phyloP scores from a whole-genome alignment of 2,329 filamentous ascomycete genomes.

The Trichoderma polysporum region DNA sequence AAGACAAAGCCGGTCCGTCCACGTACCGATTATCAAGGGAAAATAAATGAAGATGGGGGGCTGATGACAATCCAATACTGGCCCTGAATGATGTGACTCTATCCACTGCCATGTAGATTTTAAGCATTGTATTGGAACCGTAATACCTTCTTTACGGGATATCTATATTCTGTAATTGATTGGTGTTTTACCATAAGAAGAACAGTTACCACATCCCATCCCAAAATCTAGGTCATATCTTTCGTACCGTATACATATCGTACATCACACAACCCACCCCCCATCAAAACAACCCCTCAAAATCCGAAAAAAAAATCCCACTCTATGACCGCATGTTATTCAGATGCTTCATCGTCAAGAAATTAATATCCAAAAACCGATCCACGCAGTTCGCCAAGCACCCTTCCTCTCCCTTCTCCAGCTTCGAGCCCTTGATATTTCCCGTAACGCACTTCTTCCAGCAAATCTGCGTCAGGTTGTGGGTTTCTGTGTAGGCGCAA shows the following conservation, averaged over 20 bases:
- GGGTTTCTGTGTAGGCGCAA: slow-evolving; percentile 46
- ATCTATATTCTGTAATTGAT: background rate
- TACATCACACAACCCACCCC: background rate
- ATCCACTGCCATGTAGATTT: background rate
- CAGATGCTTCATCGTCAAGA: slow-evolving; percentile 81
- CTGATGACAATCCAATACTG: background rate
- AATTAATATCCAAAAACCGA: slow-evolving; percentile 85
- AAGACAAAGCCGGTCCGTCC: slow-evolving; percentile 23
- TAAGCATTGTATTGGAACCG: background rate
- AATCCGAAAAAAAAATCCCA: background rate
- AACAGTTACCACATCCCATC: background rate
- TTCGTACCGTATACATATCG: background rate
- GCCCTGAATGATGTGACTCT: background rate
- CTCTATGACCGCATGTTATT: slow-evolving; percentile 53
- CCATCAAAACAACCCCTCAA: background rate
- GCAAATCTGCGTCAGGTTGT: slow-evolving; percentile 69
- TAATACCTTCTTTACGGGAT: background rate
- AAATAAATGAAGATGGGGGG: slow-evolving; percentile 8
- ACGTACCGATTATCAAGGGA: slow-evolving; percentile 12
- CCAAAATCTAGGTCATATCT: background rate
- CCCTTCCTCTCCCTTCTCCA: slow-evolving; percentile 75
- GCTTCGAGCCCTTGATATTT: slow-evolving; percentile 65
- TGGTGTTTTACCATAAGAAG: background rate
- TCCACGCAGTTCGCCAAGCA: slow-evolving; percentile 94
- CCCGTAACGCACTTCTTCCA: slow-evolving; percentile 91